These are phyloP conservation scores for Termitomyces sp. DNA, from an alignment of 1,284 basidiomycete genomes.

Conservation along the genomic window DNA sequence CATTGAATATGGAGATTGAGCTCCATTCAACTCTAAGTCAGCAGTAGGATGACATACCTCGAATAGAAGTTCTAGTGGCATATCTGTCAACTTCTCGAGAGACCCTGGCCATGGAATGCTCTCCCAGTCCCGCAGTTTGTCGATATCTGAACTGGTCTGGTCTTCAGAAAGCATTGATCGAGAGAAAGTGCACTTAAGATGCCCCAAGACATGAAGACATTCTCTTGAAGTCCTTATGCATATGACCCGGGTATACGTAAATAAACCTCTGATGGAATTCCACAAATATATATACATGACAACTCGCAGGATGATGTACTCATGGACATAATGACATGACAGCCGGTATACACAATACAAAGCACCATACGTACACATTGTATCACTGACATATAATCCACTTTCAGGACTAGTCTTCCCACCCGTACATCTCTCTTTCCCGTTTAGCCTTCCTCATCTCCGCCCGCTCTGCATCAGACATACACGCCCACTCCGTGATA, in stretches of 20 bases:
- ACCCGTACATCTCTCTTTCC: constrained; percentile 58
- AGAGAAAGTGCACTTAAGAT: neutral
- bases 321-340: neutral
- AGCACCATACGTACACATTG: neutral
- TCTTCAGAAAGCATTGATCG: neutral
- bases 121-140: neutral
- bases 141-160: neutral
- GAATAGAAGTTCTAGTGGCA: constrained; percentile 16
- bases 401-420: constrained; percentile 37
- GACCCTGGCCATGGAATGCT: neutral
- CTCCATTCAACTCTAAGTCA: neutral
- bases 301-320: neutral
- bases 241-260: constrained; percentile 6
- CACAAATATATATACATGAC: neutral
- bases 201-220: neutral
- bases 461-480: constrained; percentile 61
- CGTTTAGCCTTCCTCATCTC: constrained; percentile 54
- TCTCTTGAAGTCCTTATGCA: neutral
- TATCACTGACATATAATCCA: neutral
- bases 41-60: constrained; percentile 10
- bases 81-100: constrained; percentile 9
- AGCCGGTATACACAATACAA: neutral
- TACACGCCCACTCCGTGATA: constrained; percentile 52
- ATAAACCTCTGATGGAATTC: neutral
- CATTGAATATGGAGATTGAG: neutral